Evolutionary conservation across 768 basidiomycete genomes (phyloP), one percentile per base, ranked within the genome.

Genomic region (Boletus subparvulus): DNA sequence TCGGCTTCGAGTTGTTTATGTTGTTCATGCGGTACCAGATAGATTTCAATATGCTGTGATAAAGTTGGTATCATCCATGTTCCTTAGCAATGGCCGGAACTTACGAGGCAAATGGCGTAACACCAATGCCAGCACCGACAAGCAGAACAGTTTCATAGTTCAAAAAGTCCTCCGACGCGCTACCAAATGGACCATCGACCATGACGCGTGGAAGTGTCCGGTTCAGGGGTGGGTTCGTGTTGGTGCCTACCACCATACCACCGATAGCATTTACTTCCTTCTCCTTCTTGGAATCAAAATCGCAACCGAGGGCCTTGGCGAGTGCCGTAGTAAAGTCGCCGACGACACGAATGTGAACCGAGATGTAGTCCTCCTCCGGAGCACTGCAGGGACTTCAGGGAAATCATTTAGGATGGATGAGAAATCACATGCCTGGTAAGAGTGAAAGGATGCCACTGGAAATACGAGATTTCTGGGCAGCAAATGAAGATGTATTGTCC

Each of bases 21-120:
- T 88, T 88, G 75, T 94, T 96, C 89, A 95, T 89, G 55, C 93
- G 88, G 76, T 97, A 98, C 94, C 94, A 95, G 65, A 95, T 92
- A 14, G 89, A 87, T 73, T 95, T 92, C 52, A 92, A 74, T 63
- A 92, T 92, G 49, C 88, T 90, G 60, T 19, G n/a, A 56, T 17
- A 50, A 47, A 46, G 53, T 61, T 21, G 50, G 26, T 37, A 41
- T 50, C 46, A 47, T 42, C 30, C 28, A 28, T 21, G 33, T 44
- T 40, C 55, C 54, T 35, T 36, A 13, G 21, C 42, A 46, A 51
- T 26, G 35, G 42, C 13, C 0, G 21, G 47, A 57, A 70, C 92
- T 79, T 68, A 95, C 87, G 90, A 92, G 51, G 95, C 94, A 65
- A 98, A 97, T 3, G 95, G 95, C 0, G 95, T 97, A 36, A 97